Conservation (phyloP, 2,329 filamentous ascomycete genomes). For the Colletotrichum trifolii region DNA sequence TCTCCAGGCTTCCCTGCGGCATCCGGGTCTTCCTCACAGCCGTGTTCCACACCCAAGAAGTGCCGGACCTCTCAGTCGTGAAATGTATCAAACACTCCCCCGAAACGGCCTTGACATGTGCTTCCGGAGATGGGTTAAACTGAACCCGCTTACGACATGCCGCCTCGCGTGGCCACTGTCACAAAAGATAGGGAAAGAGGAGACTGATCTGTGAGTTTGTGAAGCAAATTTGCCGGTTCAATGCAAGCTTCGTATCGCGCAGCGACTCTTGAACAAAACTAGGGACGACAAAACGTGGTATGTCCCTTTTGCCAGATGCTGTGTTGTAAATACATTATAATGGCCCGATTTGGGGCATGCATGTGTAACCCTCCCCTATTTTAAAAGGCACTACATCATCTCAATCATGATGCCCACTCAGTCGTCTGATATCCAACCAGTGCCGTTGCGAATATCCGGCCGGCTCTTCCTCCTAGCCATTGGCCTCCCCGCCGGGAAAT, state of each 20-base stretch:
- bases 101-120: conserved; percentile 10
- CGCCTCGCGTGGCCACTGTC: too few relatives aligned
- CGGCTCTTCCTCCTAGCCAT: conserved; percentile 24
- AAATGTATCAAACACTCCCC: conserved; percentile 16
- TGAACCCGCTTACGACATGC: too few relatives aligned
- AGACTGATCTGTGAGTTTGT: not conserved
- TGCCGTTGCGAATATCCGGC: conserved; percentile 14
- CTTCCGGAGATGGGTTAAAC: conserved; percentile 1
- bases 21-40: not conserved
- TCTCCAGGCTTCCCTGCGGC: not conserved
- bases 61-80: conserved; percentile 24
- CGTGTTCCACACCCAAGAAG: conserved; percentile 2
- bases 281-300: conserved; percentile 5
- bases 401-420: not conserved
- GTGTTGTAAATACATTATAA: conserved; percentile 28
- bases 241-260: conserved; percentile 11
- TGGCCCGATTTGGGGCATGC: not conserved
- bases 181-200: not conserved
- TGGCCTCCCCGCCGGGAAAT: conserved; percentile 28
- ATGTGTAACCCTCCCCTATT: conserved; percentile 10
- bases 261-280: conserved; percentile 3
- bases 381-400: not conserved
- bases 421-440: conserved; percentile 28
- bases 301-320: conserved; percentile 10
- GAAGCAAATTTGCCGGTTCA: conserved; percentile 21